Conservation (phyloP, 371 early-diverging fungal species). For the Circinella minor region DNA sequence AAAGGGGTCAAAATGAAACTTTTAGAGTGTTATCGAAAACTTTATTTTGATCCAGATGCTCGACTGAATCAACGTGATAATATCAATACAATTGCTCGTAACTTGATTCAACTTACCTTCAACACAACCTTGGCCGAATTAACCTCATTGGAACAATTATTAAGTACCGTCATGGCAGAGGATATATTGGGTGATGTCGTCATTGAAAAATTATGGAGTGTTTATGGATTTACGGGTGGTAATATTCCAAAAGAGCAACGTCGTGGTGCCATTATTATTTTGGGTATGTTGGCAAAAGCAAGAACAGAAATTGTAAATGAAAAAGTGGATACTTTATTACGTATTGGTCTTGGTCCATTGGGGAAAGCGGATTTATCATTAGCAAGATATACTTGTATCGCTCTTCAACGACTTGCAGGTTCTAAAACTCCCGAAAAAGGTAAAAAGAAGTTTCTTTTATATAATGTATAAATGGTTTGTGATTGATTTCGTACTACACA, state of each 20-base stretch:
- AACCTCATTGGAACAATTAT: conserved; percentile 90
- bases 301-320: conserved; percentile 78
- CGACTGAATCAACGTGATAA: conserved; percentile 61
- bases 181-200: conserved; percentile 66
- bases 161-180: conserved; percentile 75
- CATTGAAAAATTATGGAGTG: conserved; percentile 84
- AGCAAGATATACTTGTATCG: conserved; percentile 90
- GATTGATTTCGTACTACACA: too few species aligned
- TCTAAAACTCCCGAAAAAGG: conserved; percentile 54
- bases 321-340: conserved; percentile 80
- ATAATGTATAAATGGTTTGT: too few species aligned
- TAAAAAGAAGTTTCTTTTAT: conserved; percentile 21
- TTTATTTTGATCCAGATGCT: conserved; percentile 79
- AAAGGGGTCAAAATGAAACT: conserved; percentile 82
- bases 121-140: conserved; percentile 89
- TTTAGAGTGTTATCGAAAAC: conserved; percentile 74
- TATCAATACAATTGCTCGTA: conserved; percentile 68
- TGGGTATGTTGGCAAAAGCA: conserved; percentile 91
- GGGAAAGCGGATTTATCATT: conserved; percentile 80
- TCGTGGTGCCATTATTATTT: conserved; percentile 89
- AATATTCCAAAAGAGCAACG: conserved; percentile 76
- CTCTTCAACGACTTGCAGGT: conserved; percentile 79
- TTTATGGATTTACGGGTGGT: conserved; percentile 75
- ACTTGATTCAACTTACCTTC: conserved; percentile 81
- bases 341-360: conserved; percentile 84